Percentiles rank a stretch among this genome's conserved stretches.
Conservation (phyloP, 106 monocot species). For the Apostasia ramifera region DNA sequence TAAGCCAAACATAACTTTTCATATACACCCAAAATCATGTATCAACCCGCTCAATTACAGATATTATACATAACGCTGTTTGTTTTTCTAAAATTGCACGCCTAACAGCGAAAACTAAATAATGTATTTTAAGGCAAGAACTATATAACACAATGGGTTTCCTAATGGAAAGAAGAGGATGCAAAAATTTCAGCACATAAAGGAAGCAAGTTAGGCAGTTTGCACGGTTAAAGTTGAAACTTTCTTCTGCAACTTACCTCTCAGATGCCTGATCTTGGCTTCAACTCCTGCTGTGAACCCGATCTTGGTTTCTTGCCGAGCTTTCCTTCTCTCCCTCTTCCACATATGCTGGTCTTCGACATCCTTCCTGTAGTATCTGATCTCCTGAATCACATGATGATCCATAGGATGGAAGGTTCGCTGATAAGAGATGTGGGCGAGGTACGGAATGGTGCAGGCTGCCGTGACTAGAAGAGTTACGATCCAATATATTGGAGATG, state of each 20-base stretch:
- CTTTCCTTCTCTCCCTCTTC: slow-evolving; percentile 41
- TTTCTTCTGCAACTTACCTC: slow-evolving; percentile 29
- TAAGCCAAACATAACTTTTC: too few species aligned
- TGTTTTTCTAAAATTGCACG: too few species aligned
- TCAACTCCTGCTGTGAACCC: slow-evolving; percentile 49
- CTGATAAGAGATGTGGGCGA: slow-evolving; percentile 30
- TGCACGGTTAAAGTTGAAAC: slow-evolving; percentile 8
- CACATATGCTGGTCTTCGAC: slow-evolving; percentile 43
- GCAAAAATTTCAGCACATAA: background rate
- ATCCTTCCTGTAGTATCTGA: slow-evolving; percentile 44
- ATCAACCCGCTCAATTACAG: too few species aligned
- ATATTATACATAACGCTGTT: too few species aligned
- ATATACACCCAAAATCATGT: too few species aligned
- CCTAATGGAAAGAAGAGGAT: background rate
- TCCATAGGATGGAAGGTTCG: slow-evolving; percentile 33
- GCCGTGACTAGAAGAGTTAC: slow-evolving; percentile 30
- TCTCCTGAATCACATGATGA: slow-evolving; percentile 66
- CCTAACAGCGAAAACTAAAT: too few species aligned
- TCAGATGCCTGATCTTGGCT: slow-evolving; percentile 38
- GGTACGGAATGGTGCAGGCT: slow-evolving; percentile 42
- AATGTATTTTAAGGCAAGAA: background rate
- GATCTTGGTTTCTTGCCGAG: slow-evolving; percentile 38
- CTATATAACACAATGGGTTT: background rate
- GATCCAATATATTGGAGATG: slow-evolving; percentile 44
- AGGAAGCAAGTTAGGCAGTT: background rate